phyloP scores from a whole-genome alignment of 139 green algal species.

The Auxenochlorella protothecoides region DNA sequence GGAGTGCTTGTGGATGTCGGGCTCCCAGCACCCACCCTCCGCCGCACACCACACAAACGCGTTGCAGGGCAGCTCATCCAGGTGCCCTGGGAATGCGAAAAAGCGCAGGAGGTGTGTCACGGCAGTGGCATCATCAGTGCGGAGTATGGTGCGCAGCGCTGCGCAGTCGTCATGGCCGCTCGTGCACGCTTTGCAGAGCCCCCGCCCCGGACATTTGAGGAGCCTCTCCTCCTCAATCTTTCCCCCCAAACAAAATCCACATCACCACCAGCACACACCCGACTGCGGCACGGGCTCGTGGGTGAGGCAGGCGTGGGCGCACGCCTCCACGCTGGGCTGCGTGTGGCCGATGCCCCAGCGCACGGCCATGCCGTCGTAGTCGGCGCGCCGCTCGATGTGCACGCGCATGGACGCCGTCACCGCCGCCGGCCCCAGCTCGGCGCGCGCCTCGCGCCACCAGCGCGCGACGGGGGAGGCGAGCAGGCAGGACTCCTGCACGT shows the following conservation, averaged over 20 bases:
- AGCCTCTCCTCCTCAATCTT: not conserved
- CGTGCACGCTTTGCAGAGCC: not conserved
- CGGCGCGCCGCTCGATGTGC: conserved; percentile 28
- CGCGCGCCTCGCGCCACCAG: conserved; percentile 8
- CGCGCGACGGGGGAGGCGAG: conserved; percentile 30
- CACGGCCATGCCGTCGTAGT: conserved; percentile 67
- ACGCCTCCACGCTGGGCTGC: conserved; percentile 42
- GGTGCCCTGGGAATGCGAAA: too few relatives aligned
- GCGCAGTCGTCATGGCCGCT: too few relatives aligned
- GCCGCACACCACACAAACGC: conserved; percentile 63
- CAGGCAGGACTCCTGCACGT: conserved; percentile 51
- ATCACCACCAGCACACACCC: too few relatives aligned
- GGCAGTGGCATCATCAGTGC: too few relatives aligned
- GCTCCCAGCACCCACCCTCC: conserved; percentile 64
- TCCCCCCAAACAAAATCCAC: not conserved
- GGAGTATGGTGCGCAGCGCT: too few relatives aligned
- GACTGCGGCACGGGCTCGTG: conserved; percentile 29
- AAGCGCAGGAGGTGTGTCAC: too few relatives aligned
- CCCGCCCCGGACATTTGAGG: not conserved
- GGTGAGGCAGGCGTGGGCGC: conserved; percentile 42
- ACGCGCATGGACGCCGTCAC: conserved; percentile 11
- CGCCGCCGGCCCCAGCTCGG: not conserved
- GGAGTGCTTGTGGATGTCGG: conserved; percentile 69
- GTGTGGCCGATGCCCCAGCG: conserved; percentile 72
- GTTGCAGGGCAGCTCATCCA: conserved; percentile 62